phyloP scores from a whole-genome alignment of 257 asterid species.

The Scutellaria baicalensis region DNA sequence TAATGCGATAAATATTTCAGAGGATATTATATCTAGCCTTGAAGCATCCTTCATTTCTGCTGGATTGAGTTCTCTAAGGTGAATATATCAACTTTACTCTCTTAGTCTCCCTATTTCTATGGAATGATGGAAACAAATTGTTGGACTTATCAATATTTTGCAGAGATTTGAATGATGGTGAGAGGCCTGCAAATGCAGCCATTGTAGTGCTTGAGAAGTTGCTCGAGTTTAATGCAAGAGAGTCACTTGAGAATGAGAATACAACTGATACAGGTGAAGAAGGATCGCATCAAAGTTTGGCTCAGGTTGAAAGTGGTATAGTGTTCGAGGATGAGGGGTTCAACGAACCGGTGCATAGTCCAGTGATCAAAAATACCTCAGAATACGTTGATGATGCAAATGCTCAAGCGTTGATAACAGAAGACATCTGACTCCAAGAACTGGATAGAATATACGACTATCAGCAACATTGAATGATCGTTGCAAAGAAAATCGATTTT shows the following conservation, averaged over 20 bases:
- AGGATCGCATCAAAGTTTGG: neutral
- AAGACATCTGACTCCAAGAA: too few species aligned
- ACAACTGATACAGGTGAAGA: neutral
- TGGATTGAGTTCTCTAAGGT: slow-evolving; percentile 49
- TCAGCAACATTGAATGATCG: too few species aligned
- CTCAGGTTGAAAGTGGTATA: too few species aligned
- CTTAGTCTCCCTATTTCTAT: neutral
- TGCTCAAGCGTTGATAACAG: too few species aligned
- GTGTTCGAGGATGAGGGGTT: too few species aligned
- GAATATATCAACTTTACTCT: neutral
- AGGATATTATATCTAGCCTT: slow-evolving; percentile 22
- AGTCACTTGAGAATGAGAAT: slow-evolving; percentile 18
- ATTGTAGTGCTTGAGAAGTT: slow-evolving; percentile 39
- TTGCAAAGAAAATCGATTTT: too few species aligned
- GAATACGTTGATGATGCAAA: too few species aligned
- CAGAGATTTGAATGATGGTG: slow-evolving; percentile 34
- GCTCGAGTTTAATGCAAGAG: slow-evolving; percentile 36
- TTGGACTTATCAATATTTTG: neutral
- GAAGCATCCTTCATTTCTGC: slow-evolving; percentile 24
- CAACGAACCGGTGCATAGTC: too few species aligned
- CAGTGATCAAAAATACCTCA: too few species aligned
- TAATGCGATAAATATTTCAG: slow-evolving; percentile 11
- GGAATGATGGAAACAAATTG: neutral
- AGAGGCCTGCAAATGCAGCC: slow-evolving; percentile 49
- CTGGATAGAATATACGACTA: too few species aligned